Evolutionary conservation across 306 rosid species (phyloP), one percentile per base, ranked within the genome.

Genomic region (Vigna hirtella): DNA sequence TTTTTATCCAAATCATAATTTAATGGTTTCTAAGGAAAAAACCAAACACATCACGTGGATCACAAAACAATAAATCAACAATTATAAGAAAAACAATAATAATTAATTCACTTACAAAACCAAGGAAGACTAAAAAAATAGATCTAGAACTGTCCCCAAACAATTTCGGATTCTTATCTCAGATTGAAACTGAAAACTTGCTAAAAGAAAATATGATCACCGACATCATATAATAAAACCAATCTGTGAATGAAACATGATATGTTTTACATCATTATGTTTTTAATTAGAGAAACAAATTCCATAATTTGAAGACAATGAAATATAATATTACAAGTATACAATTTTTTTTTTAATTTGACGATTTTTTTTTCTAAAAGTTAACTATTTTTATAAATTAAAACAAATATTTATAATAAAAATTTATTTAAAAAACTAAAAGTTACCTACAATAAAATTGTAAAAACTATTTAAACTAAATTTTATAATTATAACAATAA

Each of bases 191-290:
- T 20, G 5, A 32, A 53, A 3, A 64, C 13, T 6, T 20, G 47
- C 47, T 13, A 63, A 65, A 32, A 77, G 9, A 34, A 34, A 1
- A 74, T 7, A 67, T 26, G 32, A 45, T 50, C 76, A 78, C 70
- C 81, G 73, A 65, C 74, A 11, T 52, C 6, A 22, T 22, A 66
- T 51, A 3, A 65, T 32, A 8, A 55, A 12, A 48, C 24, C 2
- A 57, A 59, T 13, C 0, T 61, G 67, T 2, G 2, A 14, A 61
- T 3, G 8, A 61, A 28, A 61, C 45, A 30, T 3, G 36, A 57
- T 22, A 22, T 57, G n/a, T 0, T 1, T 55, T 55, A 12, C 62
- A 56, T 0, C 32, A 9, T 52, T 52, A 52, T 52, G 57, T 7
- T 8, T 6, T 17, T n/a, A 16, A 17, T 2, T 17, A 4, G 4